A percentile compares a stretch with the other conserved stretches of the same genome.
phyloP scores from a whole-genome alignment of 1,284 basidiomycete species.

The Ganoderma leucocontextum region DNA sequence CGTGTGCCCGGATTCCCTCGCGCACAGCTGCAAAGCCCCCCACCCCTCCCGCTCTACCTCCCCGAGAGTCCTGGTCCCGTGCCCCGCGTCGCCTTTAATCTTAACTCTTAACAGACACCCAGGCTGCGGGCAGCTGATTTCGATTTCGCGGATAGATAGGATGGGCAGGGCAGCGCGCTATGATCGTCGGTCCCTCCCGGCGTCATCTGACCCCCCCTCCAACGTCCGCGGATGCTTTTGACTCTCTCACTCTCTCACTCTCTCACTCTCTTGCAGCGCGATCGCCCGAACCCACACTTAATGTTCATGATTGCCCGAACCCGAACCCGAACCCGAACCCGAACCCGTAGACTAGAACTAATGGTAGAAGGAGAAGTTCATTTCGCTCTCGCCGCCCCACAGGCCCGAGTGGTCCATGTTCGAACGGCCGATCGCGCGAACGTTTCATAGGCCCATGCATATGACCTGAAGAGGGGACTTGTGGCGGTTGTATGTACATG shows the following conservation, averaged over 20 bases:
- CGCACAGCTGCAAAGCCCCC: too few species aligned
- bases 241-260: not conserved
- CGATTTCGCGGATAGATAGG: not conserved
- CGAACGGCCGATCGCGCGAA: constrained; percentile 6
- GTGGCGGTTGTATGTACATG: not conserved
- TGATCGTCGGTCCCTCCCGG: not conserved
- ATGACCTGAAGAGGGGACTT: not conserved
- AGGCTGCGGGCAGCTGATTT: not conserved
- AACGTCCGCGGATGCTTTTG: not conserved
- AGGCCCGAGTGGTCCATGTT: not conserved
- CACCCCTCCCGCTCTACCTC: not conserved
- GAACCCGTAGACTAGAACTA: not conserved
- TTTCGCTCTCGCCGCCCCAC: not conserved
- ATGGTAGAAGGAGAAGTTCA: constrained; percentile 1
- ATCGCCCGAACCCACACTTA: not conserved
- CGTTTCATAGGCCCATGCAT: not conserved
- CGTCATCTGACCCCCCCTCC: not conserved
- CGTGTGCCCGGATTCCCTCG: too few species aligned
- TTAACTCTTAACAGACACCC: not conserved
- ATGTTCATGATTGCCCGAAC: not conserved
- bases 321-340: too few species aligned
- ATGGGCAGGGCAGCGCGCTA: not conserved
- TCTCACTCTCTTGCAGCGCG: not conserved
- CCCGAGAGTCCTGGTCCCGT: not conserved
- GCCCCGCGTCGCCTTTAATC: not conserved